Base-by-base conservation (phyloP, 2,329 filamentous ascomycete genomes). In the Hortaea sp. region DNA sequence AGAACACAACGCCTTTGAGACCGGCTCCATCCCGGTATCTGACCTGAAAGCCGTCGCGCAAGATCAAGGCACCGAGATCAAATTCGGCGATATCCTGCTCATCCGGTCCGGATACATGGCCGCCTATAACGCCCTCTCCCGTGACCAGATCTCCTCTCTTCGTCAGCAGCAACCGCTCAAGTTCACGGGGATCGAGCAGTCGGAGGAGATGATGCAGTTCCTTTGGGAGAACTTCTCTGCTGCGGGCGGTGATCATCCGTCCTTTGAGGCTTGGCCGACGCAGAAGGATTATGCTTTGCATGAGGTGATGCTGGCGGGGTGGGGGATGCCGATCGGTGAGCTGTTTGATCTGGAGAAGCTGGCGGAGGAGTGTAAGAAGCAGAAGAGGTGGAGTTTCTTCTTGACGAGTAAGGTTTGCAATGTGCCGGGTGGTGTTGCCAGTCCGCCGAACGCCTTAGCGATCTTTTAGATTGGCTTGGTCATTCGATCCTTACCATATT, bases 81-180 rank as follows among this genome's bases (percentile, higher is more conserved):
- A 65, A n/a, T 72, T 75, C 45, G 75, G 75, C 7, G 75, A 77
- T 50, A 69, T 78, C 31, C 59, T 78, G 3, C 64, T 77, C 51
- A 64, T 76, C 28, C 69, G 75, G 5, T 69, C 61, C 5, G 72
- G 74, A 7, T 77, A 71, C 55, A 69, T 70, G 52, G 59, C 59
- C 29, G 58, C 66, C 1, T 67, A 67, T 45, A 57, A 64, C 4
- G 51, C 56, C n/a, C 66, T 71, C 20, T 60, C 65, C 1, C 51
- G 61, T 4, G 49, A 58, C 3, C 57, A 71, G 13, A 62, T 73
- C n/a, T 57, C 62, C 20, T 50, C 62, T 2, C 53, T 69, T 44
- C 47, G 60, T 7, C 61, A 64, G 28, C 59, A 68, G 51, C 51
- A 60, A 12, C 70, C 70, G 10, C 66, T 66, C 42, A 63, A 57